Conservation (phyloP, 805 yeast genomes). For the Cyberlindnera maritima region DNA sequence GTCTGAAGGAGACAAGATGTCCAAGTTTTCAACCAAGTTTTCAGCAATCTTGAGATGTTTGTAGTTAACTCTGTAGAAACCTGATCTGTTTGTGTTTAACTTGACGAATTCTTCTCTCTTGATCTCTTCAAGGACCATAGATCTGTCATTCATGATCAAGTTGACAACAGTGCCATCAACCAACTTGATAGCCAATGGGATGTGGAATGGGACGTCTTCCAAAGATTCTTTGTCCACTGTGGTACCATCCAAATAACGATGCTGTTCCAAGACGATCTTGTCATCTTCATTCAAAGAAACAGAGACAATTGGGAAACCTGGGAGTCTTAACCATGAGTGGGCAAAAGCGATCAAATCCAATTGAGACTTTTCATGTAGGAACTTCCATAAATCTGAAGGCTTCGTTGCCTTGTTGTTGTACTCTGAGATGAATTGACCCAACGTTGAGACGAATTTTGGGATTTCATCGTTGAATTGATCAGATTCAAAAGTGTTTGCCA, state of each 20-base stretch:
- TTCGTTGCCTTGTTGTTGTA: constrained; percentile 40
- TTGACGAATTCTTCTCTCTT: constrained; percentile 33
- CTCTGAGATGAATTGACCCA: constrained; percentile 37
- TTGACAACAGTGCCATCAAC: constrained; percentile 35
- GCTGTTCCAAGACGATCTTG: constrained; percentile 37
- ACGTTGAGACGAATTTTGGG: constrained; percentile 32
- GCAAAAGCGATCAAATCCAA: constrained; percentile 49
- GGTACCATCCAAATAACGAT: constrained; percentile 31
- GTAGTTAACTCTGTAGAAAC: constrained; percentile 50
- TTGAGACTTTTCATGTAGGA: constrained; percentile 32
- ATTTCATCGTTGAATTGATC: constrained; percentile 30
- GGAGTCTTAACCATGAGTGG: constrained; percentile 57
- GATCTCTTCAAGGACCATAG: constrained; percentile 21
- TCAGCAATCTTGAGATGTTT: constrained; percentile 29
- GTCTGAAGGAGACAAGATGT: constrained; percentile 27
- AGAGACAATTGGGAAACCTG: constrained; percentile 56
- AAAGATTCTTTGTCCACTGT: constrained; percentile 30
- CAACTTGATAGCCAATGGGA: constrained; percentile 51
- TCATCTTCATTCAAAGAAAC: constrained; percentile 31
- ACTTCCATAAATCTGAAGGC: constrained; percentile 53
- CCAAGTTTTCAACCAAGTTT: constrained; percentile 22
- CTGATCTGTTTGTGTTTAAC: constrained; percentile 44
- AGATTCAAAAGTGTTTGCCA: constrained; percentile 41
- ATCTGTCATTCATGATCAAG: constrained; percentile 44
- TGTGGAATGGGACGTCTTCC: constrained; percentile 60